Conservation (phyloP, 495 filamentous ascomycete species). For the Neohortaea acidophila region DNA sequence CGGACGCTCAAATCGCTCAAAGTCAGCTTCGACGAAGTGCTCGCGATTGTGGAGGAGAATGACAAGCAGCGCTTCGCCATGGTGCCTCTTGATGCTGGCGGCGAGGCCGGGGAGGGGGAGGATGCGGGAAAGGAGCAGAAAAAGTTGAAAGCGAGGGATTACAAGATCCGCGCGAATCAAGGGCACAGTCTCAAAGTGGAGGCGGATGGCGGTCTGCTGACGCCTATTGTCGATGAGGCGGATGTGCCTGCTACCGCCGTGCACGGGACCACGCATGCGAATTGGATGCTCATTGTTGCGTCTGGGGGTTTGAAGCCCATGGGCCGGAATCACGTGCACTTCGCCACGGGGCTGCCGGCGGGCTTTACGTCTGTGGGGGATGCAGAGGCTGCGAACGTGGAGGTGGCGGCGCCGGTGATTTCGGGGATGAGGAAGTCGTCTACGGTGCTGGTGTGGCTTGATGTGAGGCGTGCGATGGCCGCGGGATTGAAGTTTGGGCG, state of each 20-base stretch:
- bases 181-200: slow-evolving; percentile 67
- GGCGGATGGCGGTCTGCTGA: slow-evolving; percentile 50
- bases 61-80: slow-evolving; percentile 87
- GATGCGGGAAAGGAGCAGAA: not conserved
- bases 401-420: slow-evolving; percentile 38
- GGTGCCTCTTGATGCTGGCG: slow-evolving; percentile 27
- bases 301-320: slow-evolving; percentile 66
- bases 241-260: slow-evolving; percentile 52
- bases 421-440: slow-evolving; percentile 74
- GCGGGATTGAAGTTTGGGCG: slow-evolving; percentile 64
- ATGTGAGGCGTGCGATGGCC: slow-evolving; percentile 49
- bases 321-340: slow-evolving; percentile 76
- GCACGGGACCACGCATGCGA: slow-evolving; percentile 72
- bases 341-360: slow-evolving; percentile 50
- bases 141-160: slow-evolving; percentile 42
- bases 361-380: slow-evolving; percentile 25
- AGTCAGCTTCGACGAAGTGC: slow-evolving; percentile 59
- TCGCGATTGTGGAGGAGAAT: slow-evolving; percentile 50
- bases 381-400: slow-evolving; percentile 18
- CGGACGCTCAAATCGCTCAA: slow-evolving; percentile 51
- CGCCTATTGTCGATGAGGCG: slow-evolving; percentile 38
- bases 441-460: slow-evolving; percentile 65
- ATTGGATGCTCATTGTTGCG: slow-evolving; percentile 55
- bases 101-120: slow-evolving; percentile 1
- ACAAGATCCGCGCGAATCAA: slow-evolving; percentile 86